Evolutionary conservation across 2,329 filamentous ascomycete genomes (phyloP).

Genomic region (Xylaria sp.): DNA sequence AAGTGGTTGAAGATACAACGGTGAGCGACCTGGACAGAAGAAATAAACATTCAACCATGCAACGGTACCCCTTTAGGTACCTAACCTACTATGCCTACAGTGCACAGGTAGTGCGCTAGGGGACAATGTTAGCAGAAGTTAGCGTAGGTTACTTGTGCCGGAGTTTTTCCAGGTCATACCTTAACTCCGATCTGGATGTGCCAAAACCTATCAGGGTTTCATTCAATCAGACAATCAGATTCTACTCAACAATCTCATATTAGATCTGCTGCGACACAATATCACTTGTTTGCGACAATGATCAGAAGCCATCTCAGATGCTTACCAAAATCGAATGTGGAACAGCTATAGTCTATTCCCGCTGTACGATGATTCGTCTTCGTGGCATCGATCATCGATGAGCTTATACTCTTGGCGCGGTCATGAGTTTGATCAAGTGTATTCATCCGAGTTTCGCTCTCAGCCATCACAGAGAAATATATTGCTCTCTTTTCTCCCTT

Average conservation of each 20-base stretch:
- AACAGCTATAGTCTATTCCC: background rate
- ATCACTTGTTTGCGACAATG: background rate
- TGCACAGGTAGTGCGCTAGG: no score
- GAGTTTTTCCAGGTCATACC: background rate
- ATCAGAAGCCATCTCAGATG: background rate
- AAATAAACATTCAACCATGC: slow-evolving; percentile 22
- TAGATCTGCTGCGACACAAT: background rate
- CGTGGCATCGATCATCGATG: background rate
- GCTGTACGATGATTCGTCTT: background rate
- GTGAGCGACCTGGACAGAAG: background rate
- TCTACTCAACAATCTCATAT: background rate
- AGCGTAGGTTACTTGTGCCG: background rate
- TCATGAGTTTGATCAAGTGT: background rate
- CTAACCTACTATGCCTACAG: no score
- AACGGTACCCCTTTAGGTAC: no score
- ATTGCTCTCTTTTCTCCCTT: background rate
- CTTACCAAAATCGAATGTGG: background rate
- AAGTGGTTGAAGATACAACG: background rate
- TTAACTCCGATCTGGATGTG: background rate
- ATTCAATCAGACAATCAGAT: no score
- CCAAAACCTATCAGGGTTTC: no score
- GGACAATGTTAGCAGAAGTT: background rate
- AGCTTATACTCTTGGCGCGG: background rate
- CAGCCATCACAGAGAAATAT: no score
- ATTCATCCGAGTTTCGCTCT: background rate